Percentiles rank a stretch among this genome's conserved stretches.
phyloP scores from a whole-genome alignment of 1,284 basidiomycete genomes.

The Papiliotrema nemorosa region DNA sequence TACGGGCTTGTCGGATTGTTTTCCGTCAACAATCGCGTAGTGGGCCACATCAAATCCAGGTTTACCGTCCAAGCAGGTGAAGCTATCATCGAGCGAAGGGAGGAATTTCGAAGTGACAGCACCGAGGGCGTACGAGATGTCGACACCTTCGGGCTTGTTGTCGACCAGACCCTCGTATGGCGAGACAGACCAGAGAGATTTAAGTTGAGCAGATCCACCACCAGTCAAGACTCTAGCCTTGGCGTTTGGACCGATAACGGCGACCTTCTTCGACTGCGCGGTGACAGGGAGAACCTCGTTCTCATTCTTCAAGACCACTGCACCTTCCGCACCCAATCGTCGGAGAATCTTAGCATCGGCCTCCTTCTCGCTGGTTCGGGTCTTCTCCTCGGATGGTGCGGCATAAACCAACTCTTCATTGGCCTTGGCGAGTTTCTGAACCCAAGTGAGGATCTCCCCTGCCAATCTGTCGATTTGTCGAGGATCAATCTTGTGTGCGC shows the following conservation, averaged over 20 bases:
- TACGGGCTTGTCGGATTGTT: constrained; percentile 16
- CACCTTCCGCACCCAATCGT: constrained; percentile 10
- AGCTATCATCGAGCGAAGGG: constrained; percentile 19
- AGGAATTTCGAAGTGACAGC: constrained; percentile 17
- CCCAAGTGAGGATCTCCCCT: constrained; percentile 35
- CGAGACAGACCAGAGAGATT: constrained; percentile 54
- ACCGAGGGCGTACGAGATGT: constrained; percentile 51
- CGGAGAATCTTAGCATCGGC: constrained; percentile 19
- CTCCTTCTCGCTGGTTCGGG: constrained; percentile 13
- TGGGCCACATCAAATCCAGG: constrained; percentile 20
- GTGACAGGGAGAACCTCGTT: constrained; percentile 14
- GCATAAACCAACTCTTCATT: constrained; percentile 21
- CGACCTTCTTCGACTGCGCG: constrained; percentile 50
- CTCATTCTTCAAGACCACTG: constrained; percentile 67
- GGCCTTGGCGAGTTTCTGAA: constrained; percentile 14
- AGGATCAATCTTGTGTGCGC: constrained; percentile 54
- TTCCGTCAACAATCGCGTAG: constrained; percentile 20
- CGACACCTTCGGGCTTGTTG: constrained; percentile 42
- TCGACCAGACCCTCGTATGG: constrained; percentile 56
- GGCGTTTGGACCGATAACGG: constrained; percentile 61
- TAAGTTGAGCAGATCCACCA: constrained; percentile 56
- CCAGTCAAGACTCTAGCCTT: constrained; percentile 56
- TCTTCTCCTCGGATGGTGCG: constrained; percentile 13
- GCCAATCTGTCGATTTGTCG: constrained; percentile 10
- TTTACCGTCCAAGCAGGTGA: constrained; percentile 17